Conservation (phyloP, 352 stramenopile species). For the Phytophthora sp. region DNA sequence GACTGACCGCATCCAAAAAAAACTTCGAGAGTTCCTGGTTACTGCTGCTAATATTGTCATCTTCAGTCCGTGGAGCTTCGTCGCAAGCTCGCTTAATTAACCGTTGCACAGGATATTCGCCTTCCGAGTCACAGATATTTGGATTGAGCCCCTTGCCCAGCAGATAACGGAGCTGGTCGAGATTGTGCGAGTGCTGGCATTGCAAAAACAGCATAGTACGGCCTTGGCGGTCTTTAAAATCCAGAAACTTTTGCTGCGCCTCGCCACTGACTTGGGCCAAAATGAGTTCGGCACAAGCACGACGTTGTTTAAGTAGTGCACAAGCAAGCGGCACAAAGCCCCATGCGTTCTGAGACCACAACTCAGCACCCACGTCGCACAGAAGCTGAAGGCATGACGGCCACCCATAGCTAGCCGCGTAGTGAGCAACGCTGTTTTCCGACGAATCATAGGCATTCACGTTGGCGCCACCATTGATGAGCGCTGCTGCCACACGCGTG, state of each 20-base stretch:
- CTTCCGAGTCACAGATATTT: conserved; percentile 68
- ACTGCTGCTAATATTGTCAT: conserved; percentile 4
- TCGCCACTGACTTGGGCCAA: conserved; percentile 54
- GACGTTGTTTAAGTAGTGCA: conserved; percentile 67
- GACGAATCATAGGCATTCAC: conserved; percentile 81
- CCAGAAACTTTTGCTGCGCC: conserved; percentile 58
- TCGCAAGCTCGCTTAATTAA: conserved; percentile 46
- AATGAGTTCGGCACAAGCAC: conserved; percentile 66
- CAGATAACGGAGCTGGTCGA: conserved; percentile 71
- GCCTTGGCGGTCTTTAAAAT: conserved; percentile 76
- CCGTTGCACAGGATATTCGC: conserved; percentile 67
- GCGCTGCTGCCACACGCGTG: conserved; percentile 47
- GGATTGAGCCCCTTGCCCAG: conserved; percentile 72
- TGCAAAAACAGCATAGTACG: conserved; percentile 86
- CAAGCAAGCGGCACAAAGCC: conserved; percentile 76
- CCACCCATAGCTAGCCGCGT: conserved; percentile 81
- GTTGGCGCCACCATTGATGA: conserved; percentile 77
- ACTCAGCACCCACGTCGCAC: conserved; percentile 55
- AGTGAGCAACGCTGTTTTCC: conserved; percentile 79
- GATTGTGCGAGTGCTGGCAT: conserved; percentile 68
- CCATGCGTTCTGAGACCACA: conserved; percentile 79
- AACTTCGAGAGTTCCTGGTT: conserved; percentile 41
- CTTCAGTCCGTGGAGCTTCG: conserved; percentile 35
- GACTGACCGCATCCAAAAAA: conserved; percentile 51
- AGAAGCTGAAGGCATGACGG: conserved; percentile 68